Evolutionary conservation across 2,329 filamentous ascomycete genomes (phyloP).

Genomic region (Cylindrodendrum hubeiense): DNA sequence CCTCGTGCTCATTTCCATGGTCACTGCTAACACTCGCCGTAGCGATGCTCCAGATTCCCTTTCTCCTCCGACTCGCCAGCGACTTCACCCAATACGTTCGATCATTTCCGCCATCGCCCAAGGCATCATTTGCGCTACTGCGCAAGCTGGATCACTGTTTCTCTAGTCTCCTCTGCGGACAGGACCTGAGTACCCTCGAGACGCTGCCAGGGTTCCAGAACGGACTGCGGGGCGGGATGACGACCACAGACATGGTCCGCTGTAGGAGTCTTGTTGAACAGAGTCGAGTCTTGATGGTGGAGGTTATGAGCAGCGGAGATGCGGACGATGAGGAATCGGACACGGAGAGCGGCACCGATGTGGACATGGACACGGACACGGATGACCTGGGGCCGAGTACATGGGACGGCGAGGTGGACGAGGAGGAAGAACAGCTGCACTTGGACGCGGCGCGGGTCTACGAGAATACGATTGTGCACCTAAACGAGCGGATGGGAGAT

Average conservation of each 20-base stretch:
- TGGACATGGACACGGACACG: slow-evolving; percentile 47
- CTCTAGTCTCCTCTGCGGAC: slow-evolving; percentile 77
- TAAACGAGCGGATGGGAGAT: slow-evolving; percentile 73
- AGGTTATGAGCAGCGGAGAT: slow-evolving; percentile 69
- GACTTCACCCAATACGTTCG: slow-evolving; percentile 79
- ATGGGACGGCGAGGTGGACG: slow-evolving; percentile 54
- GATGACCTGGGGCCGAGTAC: slow-evolving; percentile 40
- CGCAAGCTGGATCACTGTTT: slow-evolving; percentile 88
- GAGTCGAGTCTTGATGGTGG: slow-evolving; percentile 77
- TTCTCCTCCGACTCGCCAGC: slow-evolving; percentile 82
- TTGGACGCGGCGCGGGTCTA: slow-evolving; percentile 84
- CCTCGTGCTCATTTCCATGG: background rate
- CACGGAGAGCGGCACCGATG: slow-evolving; percentile 47
- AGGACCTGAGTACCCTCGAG: slow-evolving; percentile 74
- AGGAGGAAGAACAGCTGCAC: slow-evolving; percentile 65
- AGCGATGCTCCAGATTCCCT: slow-evolving; percentile 78
- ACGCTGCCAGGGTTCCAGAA: slow-evolving; percentile 78
- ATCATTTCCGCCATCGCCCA: slow-evolving; percentile 73
- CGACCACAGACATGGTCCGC: slow-evolving; percentile 86
- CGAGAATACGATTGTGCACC: slow-evolving; percentile 80
- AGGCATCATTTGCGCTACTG: slow-evolving; percentile 77
- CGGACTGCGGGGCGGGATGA: slow-evolving; percentile 74
- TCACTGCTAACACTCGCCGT: slow-evolving; percentile 8
- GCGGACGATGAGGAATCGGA: slow-evolving; percentile 53
- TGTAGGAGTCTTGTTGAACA: slow-evolving; percentile 85